Base-by-base conservation (phyloP, 1,284 basidiomycete genomes). In the Leccinum angustisporum region DNA sequence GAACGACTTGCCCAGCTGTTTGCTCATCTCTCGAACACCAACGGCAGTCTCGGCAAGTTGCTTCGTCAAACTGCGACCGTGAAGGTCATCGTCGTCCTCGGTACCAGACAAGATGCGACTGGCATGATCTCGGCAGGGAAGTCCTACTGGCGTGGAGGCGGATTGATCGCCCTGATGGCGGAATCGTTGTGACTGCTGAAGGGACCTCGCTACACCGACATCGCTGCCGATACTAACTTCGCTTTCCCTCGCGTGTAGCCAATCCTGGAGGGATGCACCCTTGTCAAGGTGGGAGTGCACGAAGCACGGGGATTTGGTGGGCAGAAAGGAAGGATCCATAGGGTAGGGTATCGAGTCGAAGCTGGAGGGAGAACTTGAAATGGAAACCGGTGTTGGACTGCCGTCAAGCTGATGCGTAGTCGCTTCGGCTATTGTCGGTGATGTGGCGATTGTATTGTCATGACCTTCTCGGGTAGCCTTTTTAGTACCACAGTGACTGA, bases 21-120 rank as follows among this genome's bases (percentile, higher is more conserved):
- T 97, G 86, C 94, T 97, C 94, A 98, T 97, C 78, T 99, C 97
- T 57, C 97, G 86, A 30, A 99, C 97, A 50, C 95, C 92, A 27
- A 97, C 94, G 14, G 97, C 97, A 14, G 97, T 99, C 79, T 97
- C 96, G 8, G 97, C 97, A 16, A 99, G 83, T 72, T 96, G 94
- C 70, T 87, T 90, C 3, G 97, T 98, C 67, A 98, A 78, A 72
- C 86, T 96, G 59, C 83, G 83, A 1, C 84, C 83, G 61, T 84
- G 85, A 51, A 86, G 86, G 38, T 87, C 86, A n/a, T 88, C 86
- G 38, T 88, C 87, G 36, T 90, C 88, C 16, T 82, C 82, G 56
- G 78, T 77, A 48, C 81, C 76, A 14, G 61, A 70, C 61, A 63
- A 59, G 55, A 60, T 54, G 53, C 66, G 67, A 46, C 64, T 57